Percentiles rank a stretch among this genome's conserved stretches.
Evolutionary conservation across 164 flowering plant genomes (phyloP).

Genomic region (Dillenia turbinata): DNA sequence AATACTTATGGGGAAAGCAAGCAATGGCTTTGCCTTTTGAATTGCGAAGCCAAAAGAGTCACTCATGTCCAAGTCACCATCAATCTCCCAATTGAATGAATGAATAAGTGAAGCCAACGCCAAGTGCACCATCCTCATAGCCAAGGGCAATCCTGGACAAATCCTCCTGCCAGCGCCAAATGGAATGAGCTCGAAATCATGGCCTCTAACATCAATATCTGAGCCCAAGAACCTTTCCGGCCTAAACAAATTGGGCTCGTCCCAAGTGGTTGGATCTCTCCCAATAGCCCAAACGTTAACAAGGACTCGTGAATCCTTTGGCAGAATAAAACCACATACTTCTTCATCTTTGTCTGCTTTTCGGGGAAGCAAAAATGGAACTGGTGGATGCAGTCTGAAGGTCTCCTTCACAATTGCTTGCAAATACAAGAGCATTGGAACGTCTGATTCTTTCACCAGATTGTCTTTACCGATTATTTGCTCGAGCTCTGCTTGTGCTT

Average conservation of each 20-base stretch:
- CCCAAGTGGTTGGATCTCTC: slow-evolving; percentile 16
- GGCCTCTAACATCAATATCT: slow-evolving; percentile 22
- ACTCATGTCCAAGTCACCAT: slow-evolving; percentile 18
- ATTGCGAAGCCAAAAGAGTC: slow-evolving; percentile 20
- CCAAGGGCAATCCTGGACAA: slow-evolving; percentile 33
- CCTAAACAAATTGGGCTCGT: slow-evolving; percentile 9
- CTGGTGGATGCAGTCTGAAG: no score
- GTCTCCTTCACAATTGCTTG: no score
- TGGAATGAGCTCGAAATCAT: slow-evolving; percentile 27
- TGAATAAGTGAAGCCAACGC: slow-evolving; percentile 29
- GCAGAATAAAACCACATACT: no score
- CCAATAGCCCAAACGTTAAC: no score
- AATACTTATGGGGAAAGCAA: slow-evolving; percentile 7
- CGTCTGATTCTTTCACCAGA: no score
- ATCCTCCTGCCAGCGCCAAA: slow-evolving; percentile 32
- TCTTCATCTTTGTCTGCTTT: no score
- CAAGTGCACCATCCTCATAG: slow-evolving; percentile 20
- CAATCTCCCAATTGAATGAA: slow-evolving; percentile 26
- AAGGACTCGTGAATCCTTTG: no score
- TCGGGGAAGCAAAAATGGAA: no score
- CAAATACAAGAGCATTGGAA: no score
- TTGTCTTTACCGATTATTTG: no score
- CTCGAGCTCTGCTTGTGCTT: no score
- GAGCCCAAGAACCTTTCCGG: slow-evolving; percentile 29
- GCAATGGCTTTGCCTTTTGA: slow-evolving; percentile 11